Evolutionary conservation across 768 basidiomycete genomes (phyloP).

Genomic region (Boletus coccyginus): DNA sequence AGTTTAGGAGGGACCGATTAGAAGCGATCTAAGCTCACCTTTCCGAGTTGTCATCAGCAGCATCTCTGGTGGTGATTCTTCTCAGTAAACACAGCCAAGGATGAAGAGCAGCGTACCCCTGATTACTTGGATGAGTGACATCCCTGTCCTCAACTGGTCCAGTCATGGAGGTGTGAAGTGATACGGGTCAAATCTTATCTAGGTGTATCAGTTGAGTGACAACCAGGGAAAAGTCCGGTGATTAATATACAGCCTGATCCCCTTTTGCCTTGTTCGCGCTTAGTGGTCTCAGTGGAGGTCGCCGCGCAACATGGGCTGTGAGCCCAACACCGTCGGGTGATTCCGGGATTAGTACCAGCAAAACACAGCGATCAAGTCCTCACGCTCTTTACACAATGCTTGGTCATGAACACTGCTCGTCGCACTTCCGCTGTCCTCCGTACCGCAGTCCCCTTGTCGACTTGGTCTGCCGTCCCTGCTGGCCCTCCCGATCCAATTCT

Average conservation of each 20-base stretch:
- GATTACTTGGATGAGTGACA: neutral
- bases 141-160: neutral
- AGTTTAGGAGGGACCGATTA: neutral
- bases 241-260: neutral
- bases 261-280: neutral
- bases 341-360: slow-evolving; percentile 8
- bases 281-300: neutral
- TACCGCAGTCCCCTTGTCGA: slow-evolving; percentile 50
- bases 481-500: slow-evolving; percentile 94
- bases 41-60: slow-evolving; percentile 8
- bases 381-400: slow-evolving; percentile 28
- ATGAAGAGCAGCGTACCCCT: slow-evolving; percentile 3
- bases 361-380: neutral
- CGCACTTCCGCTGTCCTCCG: slow-evolving; percentile 42
- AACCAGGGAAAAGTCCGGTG: neutral
- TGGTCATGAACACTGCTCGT: slow-evolving; percentile 47
- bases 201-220: neutral
- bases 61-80: slow-evolving; percentile 7
- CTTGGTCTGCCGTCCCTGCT: slow-evolving; percentile 79
- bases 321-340: slow-evolving; percentile 13
- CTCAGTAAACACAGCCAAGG: neutral
- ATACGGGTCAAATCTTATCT: slow-evolving; percentile 22
- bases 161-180: slow-evolving; percentile 15
- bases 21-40: slow-evolving; percentile 4
- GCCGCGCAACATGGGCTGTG: neutral